These are phyloP conservation scores for Astrothelium macrocarpum DNA, from an alignment of 495 filamentous ascomycete species.

Conservation along the genomic window DNA sequence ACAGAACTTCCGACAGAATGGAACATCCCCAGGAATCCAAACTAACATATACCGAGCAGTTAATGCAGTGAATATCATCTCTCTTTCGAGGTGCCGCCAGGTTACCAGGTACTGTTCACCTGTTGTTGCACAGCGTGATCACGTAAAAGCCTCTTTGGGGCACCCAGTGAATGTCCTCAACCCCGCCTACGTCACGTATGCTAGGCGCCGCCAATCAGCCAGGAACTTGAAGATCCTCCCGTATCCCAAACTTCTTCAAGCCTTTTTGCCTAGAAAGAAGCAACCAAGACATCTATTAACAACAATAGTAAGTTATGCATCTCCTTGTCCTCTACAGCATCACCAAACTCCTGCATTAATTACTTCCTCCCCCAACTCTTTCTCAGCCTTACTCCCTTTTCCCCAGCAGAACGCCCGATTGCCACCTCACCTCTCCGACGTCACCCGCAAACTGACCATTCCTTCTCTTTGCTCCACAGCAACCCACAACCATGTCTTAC, in stretches of 20 bases:
- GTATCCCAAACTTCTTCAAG: neutral
- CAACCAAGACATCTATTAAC: neutral
- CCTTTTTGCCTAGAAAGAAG: neutral
- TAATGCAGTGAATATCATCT: too few species aligned
- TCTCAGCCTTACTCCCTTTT: neutral
- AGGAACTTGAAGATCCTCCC: neutral
- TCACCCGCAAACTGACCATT: neutral
- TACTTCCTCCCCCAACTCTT: too few species aligned
- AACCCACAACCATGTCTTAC: neutral
- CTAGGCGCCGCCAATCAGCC: neutral
- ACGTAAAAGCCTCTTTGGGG: too few species aligned
- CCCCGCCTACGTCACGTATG: neutral
- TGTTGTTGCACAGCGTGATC: too few species aligned
- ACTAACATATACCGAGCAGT: too few species aligned
- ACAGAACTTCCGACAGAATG: too few species aligned
- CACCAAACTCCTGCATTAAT: too few species aligned
- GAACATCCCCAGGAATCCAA: too few species aligned
- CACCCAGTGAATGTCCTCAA: neutral
- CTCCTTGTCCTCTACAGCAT: too few species aligned
- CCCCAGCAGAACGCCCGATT: neutral
- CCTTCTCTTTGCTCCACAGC: neutral
- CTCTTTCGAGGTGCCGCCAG: too few species aligned
- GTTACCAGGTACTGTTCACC: too few species aligned
- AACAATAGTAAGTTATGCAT: too few species aligned
- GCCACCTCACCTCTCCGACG: neutral